Conservation (phyloP, 2,329 filamentous ascomycete genomes). For the Pseudopithomyces chartarum region DNA sequence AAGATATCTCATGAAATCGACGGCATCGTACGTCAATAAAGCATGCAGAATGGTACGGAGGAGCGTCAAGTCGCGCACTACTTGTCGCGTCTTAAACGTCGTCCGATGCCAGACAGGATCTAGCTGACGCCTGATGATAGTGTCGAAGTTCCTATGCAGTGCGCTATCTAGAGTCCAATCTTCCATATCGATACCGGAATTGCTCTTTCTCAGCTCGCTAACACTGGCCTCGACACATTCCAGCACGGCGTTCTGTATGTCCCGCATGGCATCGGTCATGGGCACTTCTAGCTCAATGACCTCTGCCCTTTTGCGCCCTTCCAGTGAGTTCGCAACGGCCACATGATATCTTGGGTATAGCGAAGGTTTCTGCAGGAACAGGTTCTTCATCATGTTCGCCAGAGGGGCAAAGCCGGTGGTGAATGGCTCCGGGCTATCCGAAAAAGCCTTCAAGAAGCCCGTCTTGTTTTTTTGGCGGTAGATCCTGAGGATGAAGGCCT, state of each 20-base stretch:
- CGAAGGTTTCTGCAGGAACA: conserved; percentile 87
- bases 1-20: conserved; percentile 89
- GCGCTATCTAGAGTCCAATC: conserved; percentile 97
- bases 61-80: conserved; percentile 85
- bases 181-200: conserved; percentile 89
- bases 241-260: conserved; percentile 92
- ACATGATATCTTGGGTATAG: conserved; percentile 95
- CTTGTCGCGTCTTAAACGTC: conserved; percentile 92
- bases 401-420: conserved; percentile 86
- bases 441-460: conserved; percentile 95
- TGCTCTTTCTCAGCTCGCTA: conserved; percentile 88
- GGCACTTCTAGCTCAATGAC: conserved; percentile 95
- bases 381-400: conserved; percentile 85
- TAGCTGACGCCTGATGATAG: conserved; percentile 83
- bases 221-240: conserved; percentile 97
- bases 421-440: conserved; percentile 90
- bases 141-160: conserved; percentile 88
- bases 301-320: conserved; percentile 90
- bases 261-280: conserved; percentile 92
- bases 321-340: conserved; percentile 83
- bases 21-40: conserved; percentile 83
- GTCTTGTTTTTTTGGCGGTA: conserved; percentile 93
- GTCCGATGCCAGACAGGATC: conserved; percentile 98
- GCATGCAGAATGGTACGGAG: conserved; percentile 80
- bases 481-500: conserved; percentile 93